Evolutionary conservation across 2,329 filamentous ascomycete species (phyloP).

Genomic region (Cladophialophora bantiana): DNA sequence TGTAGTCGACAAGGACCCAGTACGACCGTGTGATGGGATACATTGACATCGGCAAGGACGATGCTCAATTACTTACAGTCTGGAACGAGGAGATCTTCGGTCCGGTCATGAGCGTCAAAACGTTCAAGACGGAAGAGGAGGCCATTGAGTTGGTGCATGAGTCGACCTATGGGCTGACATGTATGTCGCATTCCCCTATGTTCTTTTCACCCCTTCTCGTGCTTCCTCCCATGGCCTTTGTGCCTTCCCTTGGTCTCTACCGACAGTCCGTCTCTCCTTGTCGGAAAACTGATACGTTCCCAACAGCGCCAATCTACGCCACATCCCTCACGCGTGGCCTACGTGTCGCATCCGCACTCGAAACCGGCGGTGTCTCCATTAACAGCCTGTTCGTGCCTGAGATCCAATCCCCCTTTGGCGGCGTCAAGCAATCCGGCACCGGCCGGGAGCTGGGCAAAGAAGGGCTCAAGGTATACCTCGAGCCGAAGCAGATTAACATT

Average conservation of each 20-base stretch:
- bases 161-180: conserved; percentile 50
- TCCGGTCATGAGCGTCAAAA: conserved; percentile 48
- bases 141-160: conserved; percentile 49
- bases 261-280: too few relatives aligned
- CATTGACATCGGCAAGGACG: conserved; percentile 52
- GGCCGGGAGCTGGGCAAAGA: conserved; percentile 56
- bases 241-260: not conserved
- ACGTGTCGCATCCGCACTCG: conserved; percentile 49
- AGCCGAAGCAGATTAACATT: conserved; percentile 27
- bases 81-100: conserved; percentile 54
- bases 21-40: conserved; percentile 53
- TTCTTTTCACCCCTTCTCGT: not conserved
- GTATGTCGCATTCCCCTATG: conserved; percentile 23
- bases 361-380: conserved; percentile 54
- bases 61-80: conserved; percentile 48
- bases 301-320: conserved; percentile 48
- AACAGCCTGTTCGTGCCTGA: conserved; percentile 52
- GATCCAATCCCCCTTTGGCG: conserved; percentile 50
- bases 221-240: not conserved
- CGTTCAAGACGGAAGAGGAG: conserved; percentile 50
- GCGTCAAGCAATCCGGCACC: conserved; percentile 56
- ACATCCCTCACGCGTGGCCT: conserved; percentile 49
- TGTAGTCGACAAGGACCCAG: conserved; percentile 51
- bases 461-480: conserved; percentile 24
- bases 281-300: not conserved